Base-by-base conservation (phyloP, 768 basidiomycete species). In the Leccinum broughii region DNA sequence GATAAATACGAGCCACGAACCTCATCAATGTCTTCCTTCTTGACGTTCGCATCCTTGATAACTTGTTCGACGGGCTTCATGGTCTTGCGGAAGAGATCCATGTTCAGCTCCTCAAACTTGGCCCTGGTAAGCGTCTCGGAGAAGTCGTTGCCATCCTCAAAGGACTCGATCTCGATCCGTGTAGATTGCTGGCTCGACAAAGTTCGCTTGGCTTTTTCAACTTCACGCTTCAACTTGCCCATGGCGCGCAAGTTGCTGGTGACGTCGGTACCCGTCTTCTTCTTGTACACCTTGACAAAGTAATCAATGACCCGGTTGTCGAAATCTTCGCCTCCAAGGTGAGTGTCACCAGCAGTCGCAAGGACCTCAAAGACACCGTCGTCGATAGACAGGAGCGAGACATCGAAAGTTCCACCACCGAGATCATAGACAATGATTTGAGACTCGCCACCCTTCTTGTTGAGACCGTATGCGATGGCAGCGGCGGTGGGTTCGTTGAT, bases 61-160 rank as follows among this genome's bases (percentile, higher is more conserved):
- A 98, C 96, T 77, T 98, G 96, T 77, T 98, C 95, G 62, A 98
- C 96, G 64, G 96, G 96, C 82, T 95, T 95, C 93, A 98, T 93
- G 35, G 96, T 99, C 86, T 96, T 96, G 71, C 96, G 85, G 91
- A 99, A 99, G 55, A 98, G 86, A 70, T 99, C 96, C 81, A 97
- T 90, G 86, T 96, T 97, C 66, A 98, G 83, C 76, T 98, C 95
- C 77, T 98, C 96, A 73, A 99, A 98, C 79, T 97, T 98, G 80
- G 96, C 96, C 57, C 96, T 88, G 56, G 96, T 98, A 34, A 98
- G 85, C 6, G 92, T 93, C 83, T 98, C 96, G 35, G 94, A 92
- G 71, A 98, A 93, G 81, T 99, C 96, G 68, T 96, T 95, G 64
- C 96, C 96, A 68, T 88, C 86, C 76, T 95, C 95, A 77, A 98